Percentiles rank a stretch among this genome's conserved stretches.
Evolutionary conservation across 106 monocot genomes (phyloP).

Genomic region (Phalaenopsis equestris): DNA sequence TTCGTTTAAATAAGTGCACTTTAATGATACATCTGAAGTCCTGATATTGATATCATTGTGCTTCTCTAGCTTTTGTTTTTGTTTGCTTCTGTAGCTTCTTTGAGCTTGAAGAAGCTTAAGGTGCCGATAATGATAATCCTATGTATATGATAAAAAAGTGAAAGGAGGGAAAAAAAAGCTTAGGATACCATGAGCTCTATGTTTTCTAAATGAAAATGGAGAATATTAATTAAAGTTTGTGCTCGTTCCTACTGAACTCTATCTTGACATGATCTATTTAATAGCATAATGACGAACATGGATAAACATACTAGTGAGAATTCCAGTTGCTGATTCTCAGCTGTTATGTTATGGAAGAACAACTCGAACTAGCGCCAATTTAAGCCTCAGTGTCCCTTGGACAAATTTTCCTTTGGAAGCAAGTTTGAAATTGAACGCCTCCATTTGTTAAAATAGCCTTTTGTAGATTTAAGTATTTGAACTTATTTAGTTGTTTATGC

Average conservation of each 20-base stretch:
- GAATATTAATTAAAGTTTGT: background rate
- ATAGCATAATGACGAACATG: background rate
- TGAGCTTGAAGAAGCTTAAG: background rate
- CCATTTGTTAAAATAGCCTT: background rate
- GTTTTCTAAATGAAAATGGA: background rate
- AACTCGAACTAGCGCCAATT: background rate
- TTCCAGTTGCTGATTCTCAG: background rate
- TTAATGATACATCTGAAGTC: background rate
- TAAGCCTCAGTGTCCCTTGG: background rate
- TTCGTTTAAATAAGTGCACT: no score
- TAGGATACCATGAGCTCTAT: background rate
- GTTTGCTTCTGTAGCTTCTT: background rate
- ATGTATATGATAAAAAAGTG: no score
- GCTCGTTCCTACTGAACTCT: background rate
- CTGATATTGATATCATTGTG: background rate
- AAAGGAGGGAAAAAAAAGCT: background rate
- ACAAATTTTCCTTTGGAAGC: background rate
- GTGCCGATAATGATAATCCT: no score
- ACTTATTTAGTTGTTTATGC: background rate
- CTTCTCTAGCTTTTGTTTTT: background rate
- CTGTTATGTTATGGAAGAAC: background rate
- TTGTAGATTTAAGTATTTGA: background rate
- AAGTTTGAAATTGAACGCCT: background rate
- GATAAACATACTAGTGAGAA: background rate
- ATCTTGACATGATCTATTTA: background rate